Conservation (phyloP, 2,329 filamentous ascomycete genomes). For the Diaporthe longicolla region DNA sequence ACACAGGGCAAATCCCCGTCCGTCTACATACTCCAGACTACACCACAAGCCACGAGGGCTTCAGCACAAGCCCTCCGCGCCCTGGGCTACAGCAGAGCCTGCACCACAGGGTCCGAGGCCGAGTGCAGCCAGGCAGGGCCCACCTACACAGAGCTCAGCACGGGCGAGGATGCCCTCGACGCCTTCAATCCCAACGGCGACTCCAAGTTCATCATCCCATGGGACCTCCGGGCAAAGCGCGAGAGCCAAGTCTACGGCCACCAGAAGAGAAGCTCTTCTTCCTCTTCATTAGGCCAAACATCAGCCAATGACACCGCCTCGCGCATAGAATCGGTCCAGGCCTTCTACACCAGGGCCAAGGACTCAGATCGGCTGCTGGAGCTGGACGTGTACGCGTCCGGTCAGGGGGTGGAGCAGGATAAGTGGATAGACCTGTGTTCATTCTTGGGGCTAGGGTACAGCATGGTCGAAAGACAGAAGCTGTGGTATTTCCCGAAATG, state of each 20-base stretch:
- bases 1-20: slow-evolving; percentile 3
- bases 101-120: not conserved
- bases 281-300: not conserved
- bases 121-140: slow-evolving; percentile 22
- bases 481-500: slow-evolving; percentile 34
- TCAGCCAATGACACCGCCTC: not conserved
- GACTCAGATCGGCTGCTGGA: slow-evolving; percentile 16
- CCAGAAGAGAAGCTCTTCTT: not conserved
- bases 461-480: slow-evolving; percentile 30
- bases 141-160: slow-evolving; percentile 27
- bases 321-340: slow-evolving; percentile 1
- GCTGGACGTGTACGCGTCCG: slow-evolving; percentile 28
- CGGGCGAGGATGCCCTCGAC: slow-evolving; percentile 20
- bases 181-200: slow-evolving; percentile 27
- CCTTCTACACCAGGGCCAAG: slow-evolving; percentile 7
- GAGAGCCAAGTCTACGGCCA: not conserved
- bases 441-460: slow-evolving; percentile 22
- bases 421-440: slow-evolving; percentile 33
- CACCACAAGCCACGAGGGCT: slow-evolving; percentile 22
- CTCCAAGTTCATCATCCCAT: slow-evolving; percentile 31
- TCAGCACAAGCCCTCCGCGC: slow-evolving; percentile 17
- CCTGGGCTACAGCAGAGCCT: slow-evolving; percentile 20
- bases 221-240: slow-evolving; percentile 14
- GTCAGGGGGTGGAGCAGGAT: slow-evolving; percentile 28
- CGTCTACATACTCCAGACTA: slow-evolving; percentile 28